A percentile compares a stretch with the other conserved stretches of the same genome.
Conservation (phyloP, 257 asterid species). For the Salvia miltiorrhiza region DNA sequence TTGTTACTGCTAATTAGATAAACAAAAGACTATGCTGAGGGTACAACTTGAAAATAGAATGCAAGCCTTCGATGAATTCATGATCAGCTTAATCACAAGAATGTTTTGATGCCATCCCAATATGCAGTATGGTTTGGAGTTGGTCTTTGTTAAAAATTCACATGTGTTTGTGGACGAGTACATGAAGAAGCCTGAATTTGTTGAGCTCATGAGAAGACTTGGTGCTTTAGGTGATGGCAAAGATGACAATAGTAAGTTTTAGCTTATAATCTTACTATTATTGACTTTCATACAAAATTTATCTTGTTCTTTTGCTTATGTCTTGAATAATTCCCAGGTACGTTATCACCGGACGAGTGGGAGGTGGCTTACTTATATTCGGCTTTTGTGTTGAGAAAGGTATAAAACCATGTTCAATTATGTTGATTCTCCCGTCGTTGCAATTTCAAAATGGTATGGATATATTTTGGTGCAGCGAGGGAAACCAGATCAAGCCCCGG, state of each 20-base stretch:
- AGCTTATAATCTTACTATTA: not conserved
- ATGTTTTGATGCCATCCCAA: slow-evolving; percentile 12
- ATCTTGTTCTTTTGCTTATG: not conserved
- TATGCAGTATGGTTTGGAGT: slow-evolving; percentile 77
- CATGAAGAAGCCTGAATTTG: slow-evolving; percentile 75
- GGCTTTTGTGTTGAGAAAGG: slow-evolving; percentile 84
- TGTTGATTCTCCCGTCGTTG: too few relatives aligned
- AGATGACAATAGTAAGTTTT: slow-evolving; percentile 68
- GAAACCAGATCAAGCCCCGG: slow-evolving; percentile 46
- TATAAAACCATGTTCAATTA: not conserved
- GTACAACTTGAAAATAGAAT: not conserved
- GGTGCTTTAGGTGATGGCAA: slow-evolving; percentile 95
- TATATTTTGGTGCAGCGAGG: slow-evolving; percentile 51
- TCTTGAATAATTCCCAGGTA: slow-evolving; percentile 42
- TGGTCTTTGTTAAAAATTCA: slow-evolving; percentile 75
- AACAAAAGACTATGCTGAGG: not conserved
- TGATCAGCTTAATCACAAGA: not conserved
- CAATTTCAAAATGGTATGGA: too few relatives aligned
- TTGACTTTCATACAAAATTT: not conserved
- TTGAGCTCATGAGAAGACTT: slow-evolving; percentile 91
- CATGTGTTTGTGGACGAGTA: slow-evolving; percentile 88
- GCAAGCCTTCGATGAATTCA: not conserved
- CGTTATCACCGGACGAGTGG: slow-evolving; percentile 94
- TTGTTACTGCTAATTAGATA: not conserved
- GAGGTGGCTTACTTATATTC: slow-evolving; percentile 87